These are phyloP conservation scores for Tetrahymena thermophila DNA, from an alignment of 73 alveolate genomes.

Conservation along the genomic window DNA sequence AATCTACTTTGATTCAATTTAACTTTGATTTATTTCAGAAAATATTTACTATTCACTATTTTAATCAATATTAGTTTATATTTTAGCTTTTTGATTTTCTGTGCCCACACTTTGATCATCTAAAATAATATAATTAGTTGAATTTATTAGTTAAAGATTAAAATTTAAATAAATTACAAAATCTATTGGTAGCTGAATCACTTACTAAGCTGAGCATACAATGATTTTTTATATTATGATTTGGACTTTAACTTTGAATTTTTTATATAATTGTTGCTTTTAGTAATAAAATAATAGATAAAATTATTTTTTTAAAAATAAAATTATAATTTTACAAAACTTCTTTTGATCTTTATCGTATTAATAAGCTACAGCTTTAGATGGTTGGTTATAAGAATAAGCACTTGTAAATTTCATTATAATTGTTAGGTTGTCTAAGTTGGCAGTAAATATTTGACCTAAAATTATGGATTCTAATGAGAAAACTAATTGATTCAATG, in stretches of 20 bases:
- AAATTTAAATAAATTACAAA: no score
- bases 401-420: neutral
- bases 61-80: no score
- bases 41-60: no score
- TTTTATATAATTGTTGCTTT: no score
- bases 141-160: no score
- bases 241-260: neutral
- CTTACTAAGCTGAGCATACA: neutral
- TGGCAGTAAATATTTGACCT: neutral
- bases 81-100: neutral
- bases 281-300: no score
- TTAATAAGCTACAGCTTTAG: neutral
- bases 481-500: neutral
- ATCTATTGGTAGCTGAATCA: neutral
- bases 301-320: no score
- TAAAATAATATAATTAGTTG: no score
- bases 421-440: neutral
- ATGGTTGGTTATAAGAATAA: neutral
- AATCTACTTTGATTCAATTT: neutral
- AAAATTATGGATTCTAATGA: neutral
- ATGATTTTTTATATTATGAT: no score
- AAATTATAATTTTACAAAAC: neutral
- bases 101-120: neutral
- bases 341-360: neutral
- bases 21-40: neutral